Evolutionary conservation across 2,329 filamentous ascomycete genomes (phyloP).

Genomic region (Cladosporium phlei): DNA sequence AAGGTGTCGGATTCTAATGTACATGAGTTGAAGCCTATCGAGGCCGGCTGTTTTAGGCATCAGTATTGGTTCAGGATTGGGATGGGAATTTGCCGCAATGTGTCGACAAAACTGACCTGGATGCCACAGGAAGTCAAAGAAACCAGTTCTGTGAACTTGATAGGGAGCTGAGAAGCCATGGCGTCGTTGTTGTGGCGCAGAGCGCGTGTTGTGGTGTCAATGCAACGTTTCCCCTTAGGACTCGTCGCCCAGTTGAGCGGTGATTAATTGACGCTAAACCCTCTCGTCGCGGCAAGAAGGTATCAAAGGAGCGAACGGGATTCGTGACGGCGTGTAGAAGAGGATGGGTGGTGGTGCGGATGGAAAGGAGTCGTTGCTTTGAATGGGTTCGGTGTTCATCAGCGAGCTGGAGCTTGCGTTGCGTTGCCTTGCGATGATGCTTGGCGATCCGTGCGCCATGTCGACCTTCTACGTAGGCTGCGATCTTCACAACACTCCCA

Average conservation of each 20-base stretch:
- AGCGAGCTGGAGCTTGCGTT: slow-evolving; percentile 12
- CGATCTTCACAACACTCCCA: background rate
- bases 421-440: slow-evolving; percentile 3
- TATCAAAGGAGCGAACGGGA: slow-evolving; percentile 28
- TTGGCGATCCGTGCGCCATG: background rate
- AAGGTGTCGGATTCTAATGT: slow-evolving; percentile 97
- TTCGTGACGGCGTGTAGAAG: slow-evolving; percentile 28
- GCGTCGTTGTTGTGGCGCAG: slow-evolving; percentile 28
- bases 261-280: slow-evolving; percentile 16
- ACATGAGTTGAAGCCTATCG: slow-evolving; percentile 84
- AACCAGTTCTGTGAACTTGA: slow-evolving; percentile 89
- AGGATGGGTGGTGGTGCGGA: background rate
- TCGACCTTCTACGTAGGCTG: background rate
- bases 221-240: slow-evolving; percentile 11
- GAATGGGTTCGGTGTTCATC: slow-evolving; percentile 7
- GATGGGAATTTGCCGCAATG: no score
- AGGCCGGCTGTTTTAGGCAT: slow-evolving; percentile 49
- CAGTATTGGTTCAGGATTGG: slow-evolving; percentile 21
- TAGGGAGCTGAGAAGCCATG: slow-evolving; percentile 68
- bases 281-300: slow-evolving; percentile 15
- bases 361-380: slow-evolving; percentile 4
- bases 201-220: slow-evolving; percentile 17
- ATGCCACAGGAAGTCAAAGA: slow-evolving; percentile 53
- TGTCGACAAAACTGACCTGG: slow-evolving; percentile 36
- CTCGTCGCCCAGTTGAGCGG: slow-evolving; percentile 10